A percentile compares a stretch with the other conserved stretches of the same genome.
Conservation (phyloP, 257 asterid species). For the Scutellaria galericulata region DNA sequence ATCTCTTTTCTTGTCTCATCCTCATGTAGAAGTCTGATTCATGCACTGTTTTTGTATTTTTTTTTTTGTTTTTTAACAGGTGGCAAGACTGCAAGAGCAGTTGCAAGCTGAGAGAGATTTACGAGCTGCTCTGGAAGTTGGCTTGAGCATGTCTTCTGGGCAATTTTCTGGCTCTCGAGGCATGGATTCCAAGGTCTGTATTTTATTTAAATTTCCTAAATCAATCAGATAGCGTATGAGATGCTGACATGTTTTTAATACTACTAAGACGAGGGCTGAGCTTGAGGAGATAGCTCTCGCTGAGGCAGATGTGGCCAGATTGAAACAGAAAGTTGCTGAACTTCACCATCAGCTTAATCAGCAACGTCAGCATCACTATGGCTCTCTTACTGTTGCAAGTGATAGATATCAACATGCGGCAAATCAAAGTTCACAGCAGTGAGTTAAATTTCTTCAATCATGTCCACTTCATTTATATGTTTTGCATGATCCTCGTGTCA, state of each 20-base stretch:
- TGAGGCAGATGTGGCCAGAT: slow-evolving; percentile 94
- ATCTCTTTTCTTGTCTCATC: background rate
- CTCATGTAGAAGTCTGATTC: background rate
- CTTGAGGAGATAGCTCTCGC: slow-evolving; percentile 99
- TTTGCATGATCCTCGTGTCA: background rate
- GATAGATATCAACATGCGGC: slow-evolving; percentile 66
- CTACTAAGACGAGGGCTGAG: slow-evolving; percentile 90
- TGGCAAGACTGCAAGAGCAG: slow-evolving; percentile 95
- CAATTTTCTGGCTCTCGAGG: slow-evolving; percentile 79
- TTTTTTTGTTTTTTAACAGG: slow-evolving; percentile 57
- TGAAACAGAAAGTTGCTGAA: slow-evolving; percentile 98
- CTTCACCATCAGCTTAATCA: slow-evolving; percentile 96
- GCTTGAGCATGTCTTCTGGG: slow-evolving; percentile 96
- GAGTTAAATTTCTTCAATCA: slow-evolving; percentile 44
- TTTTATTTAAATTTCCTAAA: slow-evolving; percentile 22
- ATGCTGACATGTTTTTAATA: slow-evolving; percentile 36
- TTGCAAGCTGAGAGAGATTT: slow-evolving; percentile 97
- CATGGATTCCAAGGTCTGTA: slow-evolving; percentile 91
- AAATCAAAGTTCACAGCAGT: slow-evolving; percentile 69
- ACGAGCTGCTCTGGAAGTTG: slow-evolving; percentile 94
- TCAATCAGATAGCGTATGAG: slow-evolving; percentile 19
- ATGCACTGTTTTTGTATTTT: slow-evolving; percentile 28
- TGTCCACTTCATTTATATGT: background rate
- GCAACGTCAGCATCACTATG: slow-evolving; percentile 92
- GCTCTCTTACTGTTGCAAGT: slow-evolving; percentile 71